phyloP scores from a whole-genome alignment of 257 asterid genomes.

The Fraxinus anomala region DNA sequence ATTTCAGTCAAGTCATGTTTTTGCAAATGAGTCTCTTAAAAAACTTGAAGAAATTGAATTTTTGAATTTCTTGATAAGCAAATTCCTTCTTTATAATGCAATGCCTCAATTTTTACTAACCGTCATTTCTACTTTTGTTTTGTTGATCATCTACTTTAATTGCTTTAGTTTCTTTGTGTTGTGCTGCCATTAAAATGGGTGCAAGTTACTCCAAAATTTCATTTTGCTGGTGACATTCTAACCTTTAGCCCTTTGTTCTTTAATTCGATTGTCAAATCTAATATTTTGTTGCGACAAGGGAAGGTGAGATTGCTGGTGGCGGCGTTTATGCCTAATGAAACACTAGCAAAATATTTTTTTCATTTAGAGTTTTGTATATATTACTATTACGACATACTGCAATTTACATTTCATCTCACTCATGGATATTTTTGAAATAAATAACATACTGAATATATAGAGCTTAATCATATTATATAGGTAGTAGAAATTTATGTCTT shows the following conservation, averaged over 20 bases:
- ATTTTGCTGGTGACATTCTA: constrained; percentile 62
- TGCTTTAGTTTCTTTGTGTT: neutral
- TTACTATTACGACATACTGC: neutral
- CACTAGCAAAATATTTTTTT: constrained; percentile 57
- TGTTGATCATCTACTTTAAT: neutral
- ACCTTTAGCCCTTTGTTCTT: constrained; percentile 50
- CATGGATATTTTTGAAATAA: too few relatives aligned
- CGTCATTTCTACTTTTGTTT: too few relatives aligned
- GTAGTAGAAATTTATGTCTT: neutral
- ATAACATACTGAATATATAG: too few relatives aligned
- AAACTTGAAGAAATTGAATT: constrained; percentile 19
- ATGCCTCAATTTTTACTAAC: too few relatives aligned
- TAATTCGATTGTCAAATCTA: constrained; percentile 51
- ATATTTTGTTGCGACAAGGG: constrained; percentile 52
- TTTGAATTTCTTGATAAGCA: constrained; percentile 12
- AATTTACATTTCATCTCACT: too few relatives aligned
- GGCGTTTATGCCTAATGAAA: constrained; percentile 62
- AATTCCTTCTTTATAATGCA: neutral
- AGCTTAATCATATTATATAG: too few relatives aligned
- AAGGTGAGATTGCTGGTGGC: constrained; percentile 49
- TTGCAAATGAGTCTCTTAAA: constrained; percentile 29
- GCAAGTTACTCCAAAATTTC: constrained; percentile 53
- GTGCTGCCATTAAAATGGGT: constrained; percentile 41
- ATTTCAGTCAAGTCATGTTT: constrained; percentile 19
- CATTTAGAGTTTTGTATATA: constrained; percentile 43